These are phyloP conservation scores for Cryptococcus sp. DNA, from an alignment of 1,284 basidiomycete species.

Conservation along the genomic window DNA sequence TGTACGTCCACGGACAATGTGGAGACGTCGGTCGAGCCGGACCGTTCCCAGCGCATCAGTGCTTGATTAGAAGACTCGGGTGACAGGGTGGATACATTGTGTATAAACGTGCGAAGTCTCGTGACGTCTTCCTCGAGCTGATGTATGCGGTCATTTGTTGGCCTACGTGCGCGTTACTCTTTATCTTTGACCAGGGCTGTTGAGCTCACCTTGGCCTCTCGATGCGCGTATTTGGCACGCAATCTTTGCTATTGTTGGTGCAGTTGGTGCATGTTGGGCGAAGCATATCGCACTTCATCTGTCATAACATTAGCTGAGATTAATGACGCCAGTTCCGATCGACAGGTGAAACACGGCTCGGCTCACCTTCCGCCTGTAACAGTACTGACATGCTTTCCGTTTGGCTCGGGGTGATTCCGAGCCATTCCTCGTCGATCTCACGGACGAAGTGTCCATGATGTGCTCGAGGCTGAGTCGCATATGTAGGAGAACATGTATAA, in stretches of 20 bases:
- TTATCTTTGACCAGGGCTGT: not conserved
- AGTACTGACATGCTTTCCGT: conserved; percentile 24
- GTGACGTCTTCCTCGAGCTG: conserved; percentile 22
- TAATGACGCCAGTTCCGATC: too few relatives aligned
- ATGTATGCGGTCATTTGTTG: conserved; percentile 26
- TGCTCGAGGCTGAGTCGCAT: not conserved
- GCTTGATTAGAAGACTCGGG: not conserved
- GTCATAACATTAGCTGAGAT: too few relatives aligned
- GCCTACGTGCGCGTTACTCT: conserved; percentile 8
- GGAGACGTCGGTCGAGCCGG: too few relatives aligned
- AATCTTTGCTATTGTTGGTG: conserved; percentile 17
- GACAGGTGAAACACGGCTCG: not conserved
- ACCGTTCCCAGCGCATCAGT: too few relatives aligned
- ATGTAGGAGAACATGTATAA: too few relatives aligned
- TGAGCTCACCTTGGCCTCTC: conserved; percentile 11
- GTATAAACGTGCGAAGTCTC: conserved; percentile 5
- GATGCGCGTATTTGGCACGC: conserved; percentile 11
- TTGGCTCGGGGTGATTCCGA: conserved; percentile 7
- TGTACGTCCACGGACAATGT: too few relatives aligned
- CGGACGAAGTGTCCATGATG: not conserved
- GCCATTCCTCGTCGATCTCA: not conserved
- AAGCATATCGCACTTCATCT: conserved; percentile 32
- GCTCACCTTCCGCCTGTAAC: conserved; percentile 25
- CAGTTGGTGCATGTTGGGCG: conserved; percentile 23
- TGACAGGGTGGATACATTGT: not conserved